A percentile compares a stretch with the other conserved stretches of the same genome.
phyloP scores from a whole-genome alignment of 148 eudicot genomes.

The Dianthus caryophyllus region DNA sequence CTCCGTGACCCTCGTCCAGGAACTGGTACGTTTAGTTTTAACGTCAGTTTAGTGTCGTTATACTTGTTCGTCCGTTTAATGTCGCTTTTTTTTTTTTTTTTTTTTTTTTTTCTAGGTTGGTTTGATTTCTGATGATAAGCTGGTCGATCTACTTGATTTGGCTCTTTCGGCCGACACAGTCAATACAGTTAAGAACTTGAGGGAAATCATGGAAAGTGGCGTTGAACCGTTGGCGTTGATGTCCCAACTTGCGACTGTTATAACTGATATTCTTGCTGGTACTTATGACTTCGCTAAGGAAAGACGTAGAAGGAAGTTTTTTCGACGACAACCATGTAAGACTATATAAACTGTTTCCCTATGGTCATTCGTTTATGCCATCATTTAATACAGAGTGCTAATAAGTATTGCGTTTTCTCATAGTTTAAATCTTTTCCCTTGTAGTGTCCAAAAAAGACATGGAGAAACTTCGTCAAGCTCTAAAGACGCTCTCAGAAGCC shows the following conservation, averaged over 20 bases:
- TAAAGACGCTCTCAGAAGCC: conserved; percentile 87
- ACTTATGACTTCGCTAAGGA: conserved; percentile 71
- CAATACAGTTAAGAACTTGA: conserved; percentile 77
- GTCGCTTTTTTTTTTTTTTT: background rate
- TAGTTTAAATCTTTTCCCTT: background rate
- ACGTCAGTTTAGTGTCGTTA: background rate
- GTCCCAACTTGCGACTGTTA: conserved; percentile 95
- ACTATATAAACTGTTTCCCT: conserved; percentile 13
- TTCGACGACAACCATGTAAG: conserved; percentile 77
- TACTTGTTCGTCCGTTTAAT: background rate
- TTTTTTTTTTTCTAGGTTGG: conserved; percentile 59
- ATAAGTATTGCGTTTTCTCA: background rate
- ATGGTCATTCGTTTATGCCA: background rate
- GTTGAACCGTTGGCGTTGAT: conserved; percentile 88
- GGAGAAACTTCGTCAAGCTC: conserved; percentile 90
- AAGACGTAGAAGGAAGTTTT: conserved; percentile 73
- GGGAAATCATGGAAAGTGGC: conserved; percentile 89
- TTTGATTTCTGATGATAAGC: conserved; percentile 83
- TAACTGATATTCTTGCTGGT: conserved; percentile 96
- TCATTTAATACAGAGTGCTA: background rate
- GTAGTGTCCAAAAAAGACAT: conserved; percentile 81
- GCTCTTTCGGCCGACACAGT: conserved; percentile 95
- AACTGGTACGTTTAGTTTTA: conserved; percentile 51
- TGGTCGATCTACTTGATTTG: conserved; percentile 86
- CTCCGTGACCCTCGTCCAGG: conserved; percentile 79